phyloP scores from a whole-genome alignment of 106 monocot genomes.

The Dendrobium nobile region DNA sequence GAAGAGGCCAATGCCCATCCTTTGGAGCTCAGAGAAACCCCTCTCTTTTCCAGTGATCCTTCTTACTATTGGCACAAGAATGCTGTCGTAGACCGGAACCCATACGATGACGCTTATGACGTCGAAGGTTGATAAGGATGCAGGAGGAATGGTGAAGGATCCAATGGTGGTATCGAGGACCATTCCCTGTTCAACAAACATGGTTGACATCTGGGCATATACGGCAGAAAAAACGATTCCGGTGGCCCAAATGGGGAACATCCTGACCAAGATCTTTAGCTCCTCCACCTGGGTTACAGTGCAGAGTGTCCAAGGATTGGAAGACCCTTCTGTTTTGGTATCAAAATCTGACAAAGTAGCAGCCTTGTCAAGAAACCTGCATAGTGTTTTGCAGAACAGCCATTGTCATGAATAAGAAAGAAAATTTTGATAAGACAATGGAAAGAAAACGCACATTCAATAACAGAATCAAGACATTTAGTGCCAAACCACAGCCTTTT shows the following conservation, averaged over 20 bases:
- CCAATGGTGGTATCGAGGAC: conserved; percentile 36
- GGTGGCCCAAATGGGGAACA: conserved; percentile 63
- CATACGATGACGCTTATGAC: conserved; percentile 44
- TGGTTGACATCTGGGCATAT: conserved; percentile 43
- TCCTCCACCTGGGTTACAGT: conserved; percentile 74
- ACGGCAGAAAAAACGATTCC: conserved; percentile 48
- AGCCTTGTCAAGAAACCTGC: conserved; percentile 55
- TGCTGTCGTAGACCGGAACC: conserved; percentile 54
- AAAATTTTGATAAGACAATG: neutral
- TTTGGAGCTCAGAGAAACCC: conserved; percentile 55
- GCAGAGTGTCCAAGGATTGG: conserved; percentile 54
- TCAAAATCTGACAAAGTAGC: conserved; percentile 28
- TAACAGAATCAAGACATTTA: neutral
- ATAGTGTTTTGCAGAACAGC: neutral
- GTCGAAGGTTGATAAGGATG: conserved; percentile 55
- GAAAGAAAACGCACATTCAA: neutral
- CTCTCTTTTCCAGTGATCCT: conserved; percentile 50
- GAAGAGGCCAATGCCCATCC: conserved; percentile 60
- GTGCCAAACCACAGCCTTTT: neutral
- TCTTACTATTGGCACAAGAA: conserved; percentile 42
- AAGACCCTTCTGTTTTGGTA: conserved; percentile 12
- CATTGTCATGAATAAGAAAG: neutral
- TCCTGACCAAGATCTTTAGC: conserved; percentile 53
- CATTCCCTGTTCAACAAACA: conserved; percentile 76
- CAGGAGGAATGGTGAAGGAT: conserved; percentile 54